Evolutionary conservation across 768 basidiomycete species (phyloP).

Genomic region (Trametes cingulata): DNA sequence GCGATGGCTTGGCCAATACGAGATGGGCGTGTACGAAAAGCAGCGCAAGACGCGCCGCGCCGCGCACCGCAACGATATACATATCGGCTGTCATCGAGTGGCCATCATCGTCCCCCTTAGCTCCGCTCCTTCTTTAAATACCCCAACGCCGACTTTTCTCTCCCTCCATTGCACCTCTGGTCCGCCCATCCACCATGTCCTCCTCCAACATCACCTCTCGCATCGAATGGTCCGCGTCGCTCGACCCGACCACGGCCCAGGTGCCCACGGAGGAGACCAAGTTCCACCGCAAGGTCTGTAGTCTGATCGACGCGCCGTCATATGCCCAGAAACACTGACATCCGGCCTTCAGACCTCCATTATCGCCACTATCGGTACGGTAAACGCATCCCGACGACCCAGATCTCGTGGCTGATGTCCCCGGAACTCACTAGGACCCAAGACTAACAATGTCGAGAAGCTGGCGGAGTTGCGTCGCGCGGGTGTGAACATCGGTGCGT

Average conservation of each 20-base stretch:
- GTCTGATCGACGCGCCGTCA: slow-evolving; percentile 25
- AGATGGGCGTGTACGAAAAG: not conserved
- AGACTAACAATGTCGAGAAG: slow-evolving; percentile 90
- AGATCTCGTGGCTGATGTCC: slow-evolving; percentile 10
- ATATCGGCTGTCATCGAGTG: slow-evolving; percentile 23
- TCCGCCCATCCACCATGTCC: slow-evolving; percentile 25
- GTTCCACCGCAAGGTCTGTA: slow-evolving; percentile 81
- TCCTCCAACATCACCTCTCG: slow-evolving; percentile 58
- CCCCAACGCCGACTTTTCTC: slow-evolving; percentile 16
- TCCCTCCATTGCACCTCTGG: slow-evolving; percentile 10
- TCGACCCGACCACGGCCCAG: slow-evolving; percentile 72
- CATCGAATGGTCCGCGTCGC: slow-evolving; percentile 88
- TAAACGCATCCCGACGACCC: slow-evolving; percentile 6
- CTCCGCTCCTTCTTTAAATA: slow-evolving; percentile 19
- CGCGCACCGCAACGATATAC: slow-evolving; percentile 8
- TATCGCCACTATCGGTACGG: slow-evolving; percentile 94
- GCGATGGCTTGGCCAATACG: slow-evolving; percentile 1
- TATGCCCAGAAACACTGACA: slow-evolving; percentile 4
- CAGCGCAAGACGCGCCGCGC: not conserved
- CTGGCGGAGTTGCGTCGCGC: slow-evolving; percentile 81
- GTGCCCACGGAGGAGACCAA: slow-evolving; percentile 79
- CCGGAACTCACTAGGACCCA: slow-evolving; percentile 67
- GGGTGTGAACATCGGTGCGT: slow-evolving; percentile 96
- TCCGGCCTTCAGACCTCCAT: slow-evolving; percentile 76
- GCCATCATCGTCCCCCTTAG: slow-evolving; percentile 22